Evolutionary conservation across 345 rosid species (phyloP).

Genomic region (Eucalyptus decipiens): DNA sequence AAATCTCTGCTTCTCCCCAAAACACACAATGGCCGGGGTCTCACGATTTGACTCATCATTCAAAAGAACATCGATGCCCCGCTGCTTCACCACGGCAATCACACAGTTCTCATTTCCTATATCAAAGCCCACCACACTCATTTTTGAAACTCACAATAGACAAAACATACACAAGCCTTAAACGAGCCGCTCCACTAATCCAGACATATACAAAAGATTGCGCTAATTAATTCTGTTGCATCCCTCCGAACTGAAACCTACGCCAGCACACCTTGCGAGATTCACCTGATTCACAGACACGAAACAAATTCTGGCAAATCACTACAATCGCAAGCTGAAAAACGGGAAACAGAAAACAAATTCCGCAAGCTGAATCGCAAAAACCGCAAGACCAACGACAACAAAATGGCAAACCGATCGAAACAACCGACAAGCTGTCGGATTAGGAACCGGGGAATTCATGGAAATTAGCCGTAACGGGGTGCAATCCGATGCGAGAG

Average conservation of each 20-base stretch:
- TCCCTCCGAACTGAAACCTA: not conserved
- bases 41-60: constrained; percentile 53
- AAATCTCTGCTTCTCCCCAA: constrained; percentile 53
- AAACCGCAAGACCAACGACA: not conserved
- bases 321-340: not conserved
- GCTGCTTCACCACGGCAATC: constrained; percentile 35
- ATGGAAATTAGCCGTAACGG: not conserved
- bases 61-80: constrained; percentile 46
- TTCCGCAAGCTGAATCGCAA: not conserved
- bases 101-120: constrained; percentile 54
- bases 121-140: constrained; percentile 54
- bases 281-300: not conserved
- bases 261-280: not conserved
- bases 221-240: not conserved
- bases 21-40: constrained; percentile 32
- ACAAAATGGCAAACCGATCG: not conserved
- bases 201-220: not conserved
- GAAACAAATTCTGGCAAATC: not conserved
- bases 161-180: not conserved
- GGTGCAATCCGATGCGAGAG: not conserved
- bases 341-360: not conserved
- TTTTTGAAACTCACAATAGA: not conserved
- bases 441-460: not conserved
- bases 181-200: not conserved
- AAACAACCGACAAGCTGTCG: not conserved